Conservation (phyloP, 2,329 filamentous ascomycete species). For the Westerdykella aurantiaca region DNA sequence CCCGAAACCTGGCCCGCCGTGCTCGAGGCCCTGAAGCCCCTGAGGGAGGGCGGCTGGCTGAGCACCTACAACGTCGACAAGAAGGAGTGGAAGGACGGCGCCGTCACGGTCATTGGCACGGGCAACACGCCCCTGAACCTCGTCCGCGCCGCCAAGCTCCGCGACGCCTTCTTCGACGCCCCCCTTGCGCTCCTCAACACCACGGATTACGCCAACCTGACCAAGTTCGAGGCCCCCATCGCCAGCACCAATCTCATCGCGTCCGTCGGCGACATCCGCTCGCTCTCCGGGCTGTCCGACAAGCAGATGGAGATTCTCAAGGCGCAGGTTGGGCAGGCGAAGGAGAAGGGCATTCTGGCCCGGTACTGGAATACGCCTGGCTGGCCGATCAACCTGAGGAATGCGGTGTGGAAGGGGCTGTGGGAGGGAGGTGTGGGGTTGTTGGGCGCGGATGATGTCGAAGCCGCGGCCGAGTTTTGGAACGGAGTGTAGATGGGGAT, state of each 20-base stretch:
- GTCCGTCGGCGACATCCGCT: slow-evolving; percentile 38
- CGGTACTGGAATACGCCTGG: slow-evolving; percentile 60
- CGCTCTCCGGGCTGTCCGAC: slow-evolving; percentile 6
- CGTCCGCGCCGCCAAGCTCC: slow-evolving; percentile 36
- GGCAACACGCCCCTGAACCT: slow-evolving; percentile 50
- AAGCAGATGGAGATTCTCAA: background rate
- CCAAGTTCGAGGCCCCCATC: slow-evolving; percentile 47
- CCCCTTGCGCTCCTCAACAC: slow-evolving; percentile 44
- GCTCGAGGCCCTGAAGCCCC: slow-evolving; percentile 51
- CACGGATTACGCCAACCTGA: slow-evolving; percentile 42
- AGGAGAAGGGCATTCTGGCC: slow-evolving; percentile 52
- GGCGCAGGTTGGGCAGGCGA: slow-evolving; percentile 43
- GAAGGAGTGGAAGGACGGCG: slow-evolving; percentile 40
- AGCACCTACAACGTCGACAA: slow-evolving; percentile 46
- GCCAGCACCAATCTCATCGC: slow-evolving; percentile 49
- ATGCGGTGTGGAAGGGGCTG: slow-evolving; percentile 54
- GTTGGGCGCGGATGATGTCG: slow-evolving; percentile 60
- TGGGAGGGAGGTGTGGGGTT: slow-evolving; percentile 55
- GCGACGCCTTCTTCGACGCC: slow-evolving; percentile 57
- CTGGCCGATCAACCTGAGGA: slow-evolving; percentile 55
- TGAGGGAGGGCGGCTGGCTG: slow-evolving; percentile 50
- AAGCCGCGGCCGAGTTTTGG: slow-evolving; percentile 43
- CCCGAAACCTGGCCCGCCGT: slow-evolving; percentile 52
- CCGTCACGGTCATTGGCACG: slow-evolving; percentile 59
- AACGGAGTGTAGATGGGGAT: slow-evolving; percentile 3